A percentile compares a stretch with the other conserved stretches of the same genome.
Conservation (phyloP, 139 green algal species). For the Prasinococcaceae sp. region DNA sequence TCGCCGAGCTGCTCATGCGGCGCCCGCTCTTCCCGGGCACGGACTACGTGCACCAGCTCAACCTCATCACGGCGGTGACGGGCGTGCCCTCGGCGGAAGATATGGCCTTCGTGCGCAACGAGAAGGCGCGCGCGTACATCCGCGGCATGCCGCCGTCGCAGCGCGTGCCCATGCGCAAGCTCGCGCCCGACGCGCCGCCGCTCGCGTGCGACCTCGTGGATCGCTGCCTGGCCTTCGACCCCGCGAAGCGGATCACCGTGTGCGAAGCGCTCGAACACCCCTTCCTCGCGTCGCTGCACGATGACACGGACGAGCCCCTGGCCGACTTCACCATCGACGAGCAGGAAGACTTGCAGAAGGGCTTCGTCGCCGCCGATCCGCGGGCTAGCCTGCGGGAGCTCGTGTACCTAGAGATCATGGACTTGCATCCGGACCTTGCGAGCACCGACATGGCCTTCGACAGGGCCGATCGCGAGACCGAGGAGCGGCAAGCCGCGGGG, state of each 20-base stretch:
- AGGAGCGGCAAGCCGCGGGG: neutral
- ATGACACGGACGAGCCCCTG: constrained; percentile 33
- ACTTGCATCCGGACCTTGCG: too few relatives aligned
- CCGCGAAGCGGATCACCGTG: constrained; percentile 37
- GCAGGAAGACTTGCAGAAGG: too few relatives aligned
- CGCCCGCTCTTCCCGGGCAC: constrained; percentile 44
- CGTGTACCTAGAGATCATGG: constrained; percentile 1
- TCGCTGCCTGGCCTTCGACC: constrained; percentile 43
- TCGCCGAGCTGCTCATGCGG: constrained; percentile 41
- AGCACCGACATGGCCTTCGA: too few relatives aligned
- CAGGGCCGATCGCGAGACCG: too few relatives aligned
- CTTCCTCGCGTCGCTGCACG: constrained; percentile 39
- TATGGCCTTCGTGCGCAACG: constrained; percentile 27
- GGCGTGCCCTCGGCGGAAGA: constrained; percentile 28
- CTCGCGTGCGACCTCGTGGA: constrained; percentile 36
- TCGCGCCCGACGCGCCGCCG: constrained; percentile 30
- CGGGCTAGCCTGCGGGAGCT: neutral
- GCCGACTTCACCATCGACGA: constrained; percentile 35
- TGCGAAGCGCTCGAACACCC: constrained; percentile 39
- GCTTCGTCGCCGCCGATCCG: too few relatives aligned
- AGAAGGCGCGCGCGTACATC: constrained; percentile 42
- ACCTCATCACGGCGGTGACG: constrained; percentile 43
- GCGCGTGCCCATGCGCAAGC: constrained; percentile 18
- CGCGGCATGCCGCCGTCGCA: constrained; percentile 20
- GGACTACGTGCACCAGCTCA: constrained; percentile 51